Conservation (phyloP, 371 early-diverging fungal genomes). For the Basidiobolus meristosporus region DNA sequence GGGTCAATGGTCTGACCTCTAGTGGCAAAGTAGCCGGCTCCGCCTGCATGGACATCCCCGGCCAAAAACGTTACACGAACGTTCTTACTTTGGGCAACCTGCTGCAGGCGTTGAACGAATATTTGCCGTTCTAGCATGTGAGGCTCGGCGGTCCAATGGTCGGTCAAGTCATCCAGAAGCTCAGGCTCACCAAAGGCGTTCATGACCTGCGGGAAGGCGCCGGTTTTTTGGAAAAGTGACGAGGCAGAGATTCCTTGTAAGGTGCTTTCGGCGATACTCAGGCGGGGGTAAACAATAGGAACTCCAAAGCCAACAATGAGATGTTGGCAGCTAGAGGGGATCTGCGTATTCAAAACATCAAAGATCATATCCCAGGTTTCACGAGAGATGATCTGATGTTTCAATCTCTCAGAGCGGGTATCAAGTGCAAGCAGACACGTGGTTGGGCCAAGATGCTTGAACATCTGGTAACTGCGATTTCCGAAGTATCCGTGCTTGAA, state of each 20-base stretch:
- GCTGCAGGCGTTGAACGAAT: conserved; percentile 42
- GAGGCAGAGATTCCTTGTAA: conserved; percentile 1
- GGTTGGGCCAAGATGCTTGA: conserved; percentile 41
- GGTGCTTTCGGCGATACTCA: conserved; percentile 33
- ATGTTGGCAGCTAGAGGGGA: conserved; percentile 34
- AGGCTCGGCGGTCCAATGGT: conserved; percentile 35
- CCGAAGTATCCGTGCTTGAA: conserved; percentile 40
- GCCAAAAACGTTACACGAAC: conserved; percentile 65
- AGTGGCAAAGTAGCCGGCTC: conserved; percentile 25
- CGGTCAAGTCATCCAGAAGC: conserved; percentile 60
- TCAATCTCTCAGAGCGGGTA: conserved; percentile 56
- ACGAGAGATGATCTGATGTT: conserved; percentile 34
- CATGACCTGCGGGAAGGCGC: conserved; percentile 22
- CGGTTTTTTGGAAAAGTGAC: conserved; percentile 24
- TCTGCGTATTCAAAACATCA: conserved; percentile 20
- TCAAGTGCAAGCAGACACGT: conserved; percentile 48
- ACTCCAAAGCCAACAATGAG: conserved; percentile 50
- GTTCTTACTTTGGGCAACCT: conserved; percentile 27
- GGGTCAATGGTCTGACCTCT: conserved; percentile 25
- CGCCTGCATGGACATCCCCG: conserved; percentile 78
- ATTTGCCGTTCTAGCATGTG: conserved; percentile 48
- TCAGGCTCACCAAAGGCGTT: conserved; percentile 66
- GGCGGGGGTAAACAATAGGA: conserved; percentile 54
- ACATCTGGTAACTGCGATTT: conserved; percentile 10
- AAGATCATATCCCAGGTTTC: conserved; percentile 40